These are phyloP conservation scores for Cutaneotrichosporon dermatis DNA, from an alignment of 1,284 basidiomycete species.

Conservation along the genomic window DNA sequence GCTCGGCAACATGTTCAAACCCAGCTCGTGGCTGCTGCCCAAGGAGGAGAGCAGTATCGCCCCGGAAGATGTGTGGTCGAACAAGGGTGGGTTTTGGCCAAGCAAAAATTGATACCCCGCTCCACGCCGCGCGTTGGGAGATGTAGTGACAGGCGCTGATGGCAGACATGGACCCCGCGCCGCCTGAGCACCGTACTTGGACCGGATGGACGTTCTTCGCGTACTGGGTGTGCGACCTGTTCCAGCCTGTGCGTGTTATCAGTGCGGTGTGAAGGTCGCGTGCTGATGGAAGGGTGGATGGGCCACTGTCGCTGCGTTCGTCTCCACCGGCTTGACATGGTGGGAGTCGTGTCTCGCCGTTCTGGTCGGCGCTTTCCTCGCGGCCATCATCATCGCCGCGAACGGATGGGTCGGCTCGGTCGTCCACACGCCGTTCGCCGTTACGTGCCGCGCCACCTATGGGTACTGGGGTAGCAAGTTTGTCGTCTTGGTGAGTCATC, in stretches of 20 bases:
- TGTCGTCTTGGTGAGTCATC: constrained; percentile 48
- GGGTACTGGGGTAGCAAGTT: constrained; percentile 59
- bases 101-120: not conserved
- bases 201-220: constrained; percentile 36
- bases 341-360: constrained; percentile 34
- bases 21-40: constrained; percentile 29
- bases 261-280: too few relatives aligned
- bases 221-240: constrained; percentile 9
- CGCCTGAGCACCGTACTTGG: constrained; percentile 36
- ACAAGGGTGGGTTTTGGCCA: constrained; percentile 29
- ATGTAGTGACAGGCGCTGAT: not conserved
- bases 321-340: constrained; percentile 38
- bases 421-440: constrained; percentile 64
- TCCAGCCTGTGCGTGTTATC: not conserved
- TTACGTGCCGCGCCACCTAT: constrained; percentile 69
- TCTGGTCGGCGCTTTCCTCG: constrained; percentile 29
- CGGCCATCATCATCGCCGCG: constrained; percentile 32
- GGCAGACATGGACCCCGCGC: constrained; percentile 41
- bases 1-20: not conserved
- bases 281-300: constrained; percentile 31
- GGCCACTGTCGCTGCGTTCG: constrained; percentile 36
- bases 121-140: not conserved
- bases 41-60: constrained; percentile 42
- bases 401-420: constrained; percentile 70
- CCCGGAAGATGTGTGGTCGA: constrained; percentile 37